Percentiles rank a stretch among this genome's conserved stretches.
phyloP scores from a whole-genome alignment of 2,329 filamentous ascomycete species.

The Xylaria sp. region DNA sequence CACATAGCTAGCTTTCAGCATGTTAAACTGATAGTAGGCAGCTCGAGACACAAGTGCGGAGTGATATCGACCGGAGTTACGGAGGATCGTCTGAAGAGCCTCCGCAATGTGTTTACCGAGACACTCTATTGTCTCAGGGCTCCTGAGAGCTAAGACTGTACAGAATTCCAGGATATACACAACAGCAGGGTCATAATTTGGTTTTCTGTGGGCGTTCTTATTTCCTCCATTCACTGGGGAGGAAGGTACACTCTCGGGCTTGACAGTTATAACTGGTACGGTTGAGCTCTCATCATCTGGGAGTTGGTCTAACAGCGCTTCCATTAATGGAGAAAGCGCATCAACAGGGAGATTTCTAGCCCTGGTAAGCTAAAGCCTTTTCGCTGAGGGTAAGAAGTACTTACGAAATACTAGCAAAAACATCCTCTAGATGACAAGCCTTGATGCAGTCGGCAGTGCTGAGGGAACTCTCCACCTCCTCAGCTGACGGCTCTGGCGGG shows the following conservation, averaged over 20 bases:
- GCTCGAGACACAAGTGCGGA: conserved; percentile 84
- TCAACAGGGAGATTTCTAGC: conserved; percentile 68
- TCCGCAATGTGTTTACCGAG: conserved; percentile 85
- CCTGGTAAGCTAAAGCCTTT: conserved; percentile 16
- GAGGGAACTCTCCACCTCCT: conserved; percentile 94
- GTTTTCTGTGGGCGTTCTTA: conserved; percentile 62
- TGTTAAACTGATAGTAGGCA: conserved; percentile 84
- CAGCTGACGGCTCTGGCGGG: conserved; percentile 94
- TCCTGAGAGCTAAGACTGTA: conserved; percentile 81
- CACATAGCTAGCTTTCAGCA: conserved; percentile 87
- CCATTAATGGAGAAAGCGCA: conserved; percentile 70
- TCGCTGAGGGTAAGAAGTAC: conserved; percentile 44
- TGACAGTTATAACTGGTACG: conserved; percentile 82
- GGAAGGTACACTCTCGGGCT: conserved; percentile 78
- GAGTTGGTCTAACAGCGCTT: conserved; percentile 81
- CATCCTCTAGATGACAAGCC: conserved; percentile 83
- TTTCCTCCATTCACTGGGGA: conserved; percentile 71
- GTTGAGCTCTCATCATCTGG: conserved; percentile 82
- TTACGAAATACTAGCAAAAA: conserved; percentile 85
- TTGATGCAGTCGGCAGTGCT: conserved; percentile 95
- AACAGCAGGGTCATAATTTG: conserved; percentile 83
- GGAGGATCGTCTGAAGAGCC: conserved; percentile 81
- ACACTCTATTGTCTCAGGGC: conserved; percentile 74
- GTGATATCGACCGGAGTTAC: conserved; percentile 82
- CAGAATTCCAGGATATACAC: conserved; percentile 93